These are phyloP conservation scores for Amauroascus niger DNA, from an alignment of 2,329 filamentous ascomycete species.

Conservation along the genomic window DNA sequence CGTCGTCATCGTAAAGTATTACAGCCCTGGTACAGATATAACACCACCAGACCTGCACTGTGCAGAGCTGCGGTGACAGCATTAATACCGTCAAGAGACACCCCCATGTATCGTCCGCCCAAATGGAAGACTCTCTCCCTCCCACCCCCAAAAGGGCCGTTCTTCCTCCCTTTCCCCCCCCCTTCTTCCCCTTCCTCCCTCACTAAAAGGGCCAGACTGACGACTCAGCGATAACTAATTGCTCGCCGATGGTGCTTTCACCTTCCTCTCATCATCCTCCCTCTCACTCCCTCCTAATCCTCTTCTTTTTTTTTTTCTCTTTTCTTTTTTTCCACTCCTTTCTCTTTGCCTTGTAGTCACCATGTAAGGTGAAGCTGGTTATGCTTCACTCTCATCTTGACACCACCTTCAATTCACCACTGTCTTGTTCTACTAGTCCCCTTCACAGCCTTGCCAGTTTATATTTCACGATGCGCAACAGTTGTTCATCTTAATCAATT, in stretches of 20 bases:
- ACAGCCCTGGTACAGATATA: neutral
- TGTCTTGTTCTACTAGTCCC: neutral
- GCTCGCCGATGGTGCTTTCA: too few species aligned
- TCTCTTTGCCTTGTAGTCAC: neutral
- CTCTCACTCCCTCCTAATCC: neutral
- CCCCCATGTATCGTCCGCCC: neutral
- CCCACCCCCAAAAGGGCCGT: neutral
- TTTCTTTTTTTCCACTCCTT: constrained; percentile 1
- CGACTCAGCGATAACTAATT: too few species aligned
- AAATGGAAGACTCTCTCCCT: neutral
- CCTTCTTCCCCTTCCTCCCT: too few species aligned
- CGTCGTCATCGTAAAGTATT: constrained; percentile 9
- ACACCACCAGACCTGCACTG: neutral
- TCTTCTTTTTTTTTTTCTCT: neutral
- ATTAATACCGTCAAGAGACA: neutral
- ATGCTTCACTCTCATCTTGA: neutral
- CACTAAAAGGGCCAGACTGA: too few species aligned
- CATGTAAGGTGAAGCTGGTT: constrained; percentile 7
- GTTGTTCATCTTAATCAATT: neutral
- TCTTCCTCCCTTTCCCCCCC: neutral
- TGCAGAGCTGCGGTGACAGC: neutral
- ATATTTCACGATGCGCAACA: neutral
- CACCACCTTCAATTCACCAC: neutral
- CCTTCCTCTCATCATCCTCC: neutral
- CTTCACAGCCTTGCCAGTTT: neutral